A percentile compares a stretch with the other conserved stretches of the same genome.
Evolutionary conservation across 2,329 filamentous ascomycete species (phyloP).

Genomic region (Claviceps sp.): DNA sequence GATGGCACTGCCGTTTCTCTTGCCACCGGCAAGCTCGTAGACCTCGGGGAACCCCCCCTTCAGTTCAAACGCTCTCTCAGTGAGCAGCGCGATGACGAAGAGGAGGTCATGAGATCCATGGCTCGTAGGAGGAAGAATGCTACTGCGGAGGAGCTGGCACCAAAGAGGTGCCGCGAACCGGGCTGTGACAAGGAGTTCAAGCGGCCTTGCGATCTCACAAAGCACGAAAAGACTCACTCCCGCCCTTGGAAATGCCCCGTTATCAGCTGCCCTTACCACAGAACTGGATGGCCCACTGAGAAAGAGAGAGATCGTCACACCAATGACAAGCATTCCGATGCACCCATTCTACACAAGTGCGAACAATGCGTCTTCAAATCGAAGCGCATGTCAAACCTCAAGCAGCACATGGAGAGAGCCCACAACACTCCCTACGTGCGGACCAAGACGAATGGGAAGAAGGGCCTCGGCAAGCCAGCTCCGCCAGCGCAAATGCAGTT

Average conservation of each 20-base stretch:
- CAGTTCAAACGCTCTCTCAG: conserved; percentile 54
- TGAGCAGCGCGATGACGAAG: conserved; percentile 62
- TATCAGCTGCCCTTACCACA: conserved; percentile 74
- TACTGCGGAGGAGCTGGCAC: conserved; percentile 68
- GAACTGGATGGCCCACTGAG: conserved; percentile 88
- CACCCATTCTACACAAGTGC: conserved; percentile 74
- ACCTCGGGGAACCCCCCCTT: conserved; percentile 35
- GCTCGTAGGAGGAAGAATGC: conserved; percentile 90
- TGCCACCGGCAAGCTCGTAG: conserved; percentile 52
- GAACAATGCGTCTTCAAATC: conserved; percentile 82
- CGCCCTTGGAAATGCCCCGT: conserved; percentile 89
- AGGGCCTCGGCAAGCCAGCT: conserved; percentile 28
- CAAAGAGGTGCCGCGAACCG: conserved; percentile 60
- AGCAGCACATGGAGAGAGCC: conserved; percentile 97
- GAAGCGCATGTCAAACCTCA: conserved; percentile 93
- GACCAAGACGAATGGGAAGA: conserved; percentile 82
- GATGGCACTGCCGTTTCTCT: conserved; percentile 70
- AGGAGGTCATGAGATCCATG: conserved; percentile 82
- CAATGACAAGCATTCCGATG: conserved; percentile 85
- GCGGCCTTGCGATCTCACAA: conserved; percentile 91
- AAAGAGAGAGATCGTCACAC: conserved; percentile 94
- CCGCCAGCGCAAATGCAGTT: conserved; percentile 18
- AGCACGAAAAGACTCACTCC: conserved; percentile 96
- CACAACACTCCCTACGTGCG: conserved; percentile 85
- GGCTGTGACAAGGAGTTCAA: conserved; percentile 88